Evolutionary conservation across 148 eudicot genomes (phyloP).

Genomic region (Rhododendron ovatum): DNA sequence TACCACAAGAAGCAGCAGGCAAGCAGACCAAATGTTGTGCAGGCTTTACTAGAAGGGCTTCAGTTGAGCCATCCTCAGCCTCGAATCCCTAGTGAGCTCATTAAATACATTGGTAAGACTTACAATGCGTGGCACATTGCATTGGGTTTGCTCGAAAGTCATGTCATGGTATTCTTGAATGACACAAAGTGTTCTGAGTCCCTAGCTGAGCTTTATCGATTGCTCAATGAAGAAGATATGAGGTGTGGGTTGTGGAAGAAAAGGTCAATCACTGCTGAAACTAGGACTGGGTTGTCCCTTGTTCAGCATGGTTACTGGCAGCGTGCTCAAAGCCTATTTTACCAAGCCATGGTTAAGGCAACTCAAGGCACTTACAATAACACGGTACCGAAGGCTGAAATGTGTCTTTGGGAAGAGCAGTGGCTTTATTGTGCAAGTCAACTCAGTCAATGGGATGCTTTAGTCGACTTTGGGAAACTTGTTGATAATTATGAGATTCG

Average conservation of each 20-base stretch:
- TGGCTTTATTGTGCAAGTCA: constrained; percentile 95
- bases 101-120: constrained; percentile 94
- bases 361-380: constrained; percentile 96
- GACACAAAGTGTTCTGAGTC: constrained; percentile 94
- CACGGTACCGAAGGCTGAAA: constrained; percentile 97
- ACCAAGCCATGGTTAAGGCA: constrained; percentile 97
- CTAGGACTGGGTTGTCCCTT: constrained; percentile 94
- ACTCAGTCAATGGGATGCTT: constrained; percentile 96
- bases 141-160: constrained; percentile 89
- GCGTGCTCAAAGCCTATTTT: constrained; percentile 91
- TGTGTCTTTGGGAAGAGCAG: constrained; percentile 99
- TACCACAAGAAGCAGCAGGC: constrained; percentile 90
- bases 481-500: constrained; percentile 90
- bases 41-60: constrained; percentile 96
- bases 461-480: constrained; percentile 86
- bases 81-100: constrained; percentile 98
- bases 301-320: constrained; percentile 99
- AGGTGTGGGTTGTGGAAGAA: constrained; percentile 99
- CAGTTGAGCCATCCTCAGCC: constrained; percentile 99
- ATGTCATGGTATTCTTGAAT: constrained; percentile 86
- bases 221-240: constrained; percentile 99
- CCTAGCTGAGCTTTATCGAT: constrained; percentile 93
- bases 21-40: constrained; percentile 94
- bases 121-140: constrained; percentile 99
- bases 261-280: constrained; percentile 83